Base-by-base conservation (phyloP, 164 flowering plant genomes). In the Stephania japonica region DNA sequence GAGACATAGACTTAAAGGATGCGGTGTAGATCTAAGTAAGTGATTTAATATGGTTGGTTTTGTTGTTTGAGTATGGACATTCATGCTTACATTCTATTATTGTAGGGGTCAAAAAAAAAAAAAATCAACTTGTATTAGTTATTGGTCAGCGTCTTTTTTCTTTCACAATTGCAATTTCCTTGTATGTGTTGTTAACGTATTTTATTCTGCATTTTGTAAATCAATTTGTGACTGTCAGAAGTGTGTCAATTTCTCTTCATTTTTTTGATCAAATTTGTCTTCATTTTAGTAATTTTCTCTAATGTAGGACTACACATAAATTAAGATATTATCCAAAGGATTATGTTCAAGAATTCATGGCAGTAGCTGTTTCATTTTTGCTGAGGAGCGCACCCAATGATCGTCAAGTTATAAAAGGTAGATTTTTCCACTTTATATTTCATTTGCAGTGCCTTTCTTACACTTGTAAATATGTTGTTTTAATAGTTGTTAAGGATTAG, bases 311-410 rank as follows among this genome's bases (percentile, higher is more conserved):
- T 56, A 90, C 99, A 59, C 38, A 73, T 32, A 81, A 77, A 69
- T 72, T 95, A 76, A 85, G 99, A 78, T 91, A 87, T 80, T 89
- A 93, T 68, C 86, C 88, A 0, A 88, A 86, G 77, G 94, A 86
- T 72, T 87, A 91, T 80, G 79, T 95, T 53, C 97, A 86, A 80
- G 95, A 90, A 77, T 88, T 91, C 73, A 89, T 91, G 94, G 94
- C 96, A 3, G 93, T 90, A 80, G 84, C 92, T 21, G 72, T 86
- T 56, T 91, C 97, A 21, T 90, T 87, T 77, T 77, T 95, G 81
- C 80, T 95, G 75, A 90, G 99, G 78, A 93, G 88, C 87, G 88
- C 97, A 38, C 82, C 90, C 7, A 41, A 68, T 59, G 75, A 85
- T 74, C 89, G 38, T 32, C 38, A 90, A 79, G 86, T 88, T 70